Percentiles rank a stretch among this genome's conserved stretches.
Evolutionary conservation across 345 rosid genomes (phyloP).

Genomic region (Melaleuca alternifolia): DNA sequence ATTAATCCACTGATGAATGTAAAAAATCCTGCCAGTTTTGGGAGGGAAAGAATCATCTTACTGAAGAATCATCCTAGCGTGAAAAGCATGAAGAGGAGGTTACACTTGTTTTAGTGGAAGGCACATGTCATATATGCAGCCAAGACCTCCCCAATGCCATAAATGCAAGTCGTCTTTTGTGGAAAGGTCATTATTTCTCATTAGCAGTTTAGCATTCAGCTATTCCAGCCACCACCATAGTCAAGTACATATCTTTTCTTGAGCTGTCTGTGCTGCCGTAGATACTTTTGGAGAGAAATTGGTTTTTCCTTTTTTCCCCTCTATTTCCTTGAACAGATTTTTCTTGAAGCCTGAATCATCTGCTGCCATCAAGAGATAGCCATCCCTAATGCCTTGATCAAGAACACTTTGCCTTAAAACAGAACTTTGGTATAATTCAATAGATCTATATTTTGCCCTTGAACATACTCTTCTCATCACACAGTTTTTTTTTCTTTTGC

Average conservation of each 20-base stretch:
- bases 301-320: background rate
- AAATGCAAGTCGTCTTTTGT: background rate
- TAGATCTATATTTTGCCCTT: background rate
- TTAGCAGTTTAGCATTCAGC: background rate
- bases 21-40: background rate
- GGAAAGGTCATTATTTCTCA: background rate
- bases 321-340: background rate
- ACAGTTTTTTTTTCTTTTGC: background rate
- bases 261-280: background rate
- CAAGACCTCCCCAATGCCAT: background rate
- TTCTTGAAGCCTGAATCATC: background rate
- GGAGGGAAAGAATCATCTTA: background rate
- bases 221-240: no score
- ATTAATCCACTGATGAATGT: background rate
- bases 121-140: background rate
- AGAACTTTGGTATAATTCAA: background rate
- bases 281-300: background rate
- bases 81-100: background rate
- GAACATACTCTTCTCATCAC: background rate
- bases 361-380: background rate
- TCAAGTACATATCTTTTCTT: background rate
- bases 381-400: background rate
- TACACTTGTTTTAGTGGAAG: background rate
- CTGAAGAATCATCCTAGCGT: background rate
- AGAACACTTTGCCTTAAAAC: background rate